Evolutionary conservation across 2,329 filamentous ascomycete species (phyloP), one percentile per base, ranked within the genome.

Genomic region (Penicillium sp.): DNA sequence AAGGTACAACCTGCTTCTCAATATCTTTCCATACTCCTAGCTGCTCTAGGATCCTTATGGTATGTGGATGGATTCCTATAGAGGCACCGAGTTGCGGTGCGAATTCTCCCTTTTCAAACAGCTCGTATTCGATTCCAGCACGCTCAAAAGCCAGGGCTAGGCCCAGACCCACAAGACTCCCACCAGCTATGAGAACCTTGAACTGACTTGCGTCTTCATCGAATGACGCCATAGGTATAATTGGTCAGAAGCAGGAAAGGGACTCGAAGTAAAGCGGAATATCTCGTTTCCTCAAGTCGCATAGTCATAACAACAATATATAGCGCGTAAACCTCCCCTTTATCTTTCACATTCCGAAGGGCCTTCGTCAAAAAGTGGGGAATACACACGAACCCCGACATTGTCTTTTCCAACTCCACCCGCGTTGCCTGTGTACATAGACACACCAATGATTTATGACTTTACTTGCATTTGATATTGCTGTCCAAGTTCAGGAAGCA

Each of bases 21-120:
- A 59, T 59, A 31, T 59, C 53, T 13, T 34, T 9, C 57, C 57
- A 59, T 16, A 59, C 57, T 4, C 57, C 57, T n/a, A 59, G 46
- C 21, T 59, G 53, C 39, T 59, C 44, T 50, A 59, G 39, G 10
- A 59, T 59, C 13, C 44, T 44, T 10, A 59, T 57, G 15, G 57
- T 50, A n/a, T 51, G 49, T 2, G 49, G 49, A 5, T 51, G 49
- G 16, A 51, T 34, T 25, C 49, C 49, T 10, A 51, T 51, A n/a
- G 49, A 51, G 4, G 49, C 57, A 10, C 57, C 57, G 6, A 57
- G 33, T 21, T 59, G 48, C 0, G 57, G 23, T 44, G 53, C 57
- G 11, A 60, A 56, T 1, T 60, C 56, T 23, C 55, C 56, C n/a
- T 59, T 60, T 25, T 60, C 59, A 38, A 60, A 59, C 9, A 60